Evolutionary conservation across 345 rosid genomes (phyloP).

Genomic region (Jatropha curcas): DNA sequence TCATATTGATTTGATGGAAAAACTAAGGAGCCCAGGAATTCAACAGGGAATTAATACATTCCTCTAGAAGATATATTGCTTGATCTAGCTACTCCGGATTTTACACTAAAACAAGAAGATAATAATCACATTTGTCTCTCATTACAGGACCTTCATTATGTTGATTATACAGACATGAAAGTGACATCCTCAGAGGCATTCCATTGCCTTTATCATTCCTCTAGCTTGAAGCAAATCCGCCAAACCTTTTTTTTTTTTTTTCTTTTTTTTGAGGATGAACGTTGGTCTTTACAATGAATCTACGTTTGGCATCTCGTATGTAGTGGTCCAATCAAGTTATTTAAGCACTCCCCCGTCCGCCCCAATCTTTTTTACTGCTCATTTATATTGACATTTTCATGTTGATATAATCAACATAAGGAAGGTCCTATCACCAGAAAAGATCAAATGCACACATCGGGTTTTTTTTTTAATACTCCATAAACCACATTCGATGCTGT

Average conservation of each 20-base stretch:
- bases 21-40: not conserved
- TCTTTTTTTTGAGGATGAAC: too few relatives aligned
- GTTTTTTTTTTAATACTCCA: not conserved
- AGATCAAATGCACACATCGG: not conserved
- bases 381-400: not conserved
- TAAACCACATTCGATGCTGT: not conserved
- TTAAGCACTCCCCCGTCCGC: not conserved
- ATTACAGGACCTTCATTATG: too few relatives aligned
- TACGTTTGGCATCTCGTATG: not conserved
- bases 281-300: not conserved
- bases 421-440: not conserved
- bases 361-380: not conserved
- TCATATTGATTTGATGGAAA: not conserved
- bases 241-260: too few relatives aligned
- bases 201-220: not conserved
- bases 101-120: not conserved
- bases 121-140: not conserved
- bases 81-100: not conserved
- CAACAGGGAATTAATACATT: not conserved
- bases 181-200: not conserved
- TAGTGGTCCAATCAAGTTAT: not conserved
- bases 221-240: not conserved
- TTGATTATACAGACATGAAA: too few relatives aligned
- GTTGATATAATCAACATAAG: not conserved
- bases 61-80: not conserved